These are phyloP conservation scores for Colletotrichum sp. DNA, from an alignment of 2,329 filamentous ascomycete species.

Conservation along the genomic window DNA sequence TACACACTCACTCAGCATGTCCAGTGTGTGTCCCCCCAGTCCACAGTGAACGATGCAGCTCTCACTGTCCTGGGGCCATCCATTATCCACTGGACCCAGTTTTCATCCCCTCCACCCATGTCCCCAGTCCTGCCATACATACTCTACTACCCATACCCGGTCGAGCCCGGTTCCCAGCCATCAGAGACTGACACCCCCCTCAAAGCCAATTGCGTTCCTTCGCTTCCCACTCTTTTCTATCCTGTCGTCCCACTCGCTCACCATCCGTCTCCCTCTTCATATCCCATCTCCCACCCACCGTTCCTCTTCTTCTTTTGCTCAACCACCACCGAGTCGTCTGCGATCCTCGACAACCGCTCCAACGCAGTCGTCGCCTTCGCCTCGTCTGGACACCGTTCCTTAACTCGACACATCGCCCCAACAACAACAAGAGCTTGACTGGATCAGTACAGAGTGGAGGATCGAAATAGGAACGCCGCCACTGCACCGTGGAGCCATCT, in stretches of 20 bases:
- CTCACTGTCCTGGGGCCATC: background rate
- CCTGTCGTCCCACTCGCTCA: constrained; percentile 13
- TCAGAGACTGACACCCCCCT: constrained; percentile 6
- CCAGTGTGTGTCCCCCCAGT: background rate
- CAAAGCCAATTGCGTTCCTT: constrained; percentile 21
- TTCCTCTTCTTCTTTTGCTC: background rate
- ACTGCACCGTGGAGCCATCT: background rate
- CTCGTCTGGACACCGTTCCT: background rate
- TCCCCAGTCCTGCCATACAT: background rate
- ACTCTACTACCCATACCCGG: background rate
- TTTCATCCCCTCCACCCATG: background rate
- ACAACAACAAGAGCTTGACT: background rate
- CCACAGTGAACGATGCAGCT: background rate
- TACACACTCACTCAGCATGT: background rate
- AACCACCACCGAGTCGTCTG: background rate
- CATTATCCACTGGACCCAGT: background rate
- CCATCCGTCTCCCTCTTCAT: constrained; percentile 7
- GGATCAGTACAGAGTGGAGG: background rate
- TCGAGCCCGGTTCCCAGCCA: constrained; percentile 18
- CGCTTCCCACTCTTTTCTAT: constrained; percentile 11
- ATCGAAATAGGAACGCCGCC: background rate
- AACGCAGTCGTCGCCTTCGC: background rate
- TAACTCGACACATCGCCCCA: background rate
- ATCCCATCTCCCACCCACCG: constrained; percentile 9
- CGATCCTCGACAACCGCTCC: background rate